Evolutionary conservation across 768 basidiomycete genomes (phyloP).

Genomic region (Collybia sordida): DNA sequence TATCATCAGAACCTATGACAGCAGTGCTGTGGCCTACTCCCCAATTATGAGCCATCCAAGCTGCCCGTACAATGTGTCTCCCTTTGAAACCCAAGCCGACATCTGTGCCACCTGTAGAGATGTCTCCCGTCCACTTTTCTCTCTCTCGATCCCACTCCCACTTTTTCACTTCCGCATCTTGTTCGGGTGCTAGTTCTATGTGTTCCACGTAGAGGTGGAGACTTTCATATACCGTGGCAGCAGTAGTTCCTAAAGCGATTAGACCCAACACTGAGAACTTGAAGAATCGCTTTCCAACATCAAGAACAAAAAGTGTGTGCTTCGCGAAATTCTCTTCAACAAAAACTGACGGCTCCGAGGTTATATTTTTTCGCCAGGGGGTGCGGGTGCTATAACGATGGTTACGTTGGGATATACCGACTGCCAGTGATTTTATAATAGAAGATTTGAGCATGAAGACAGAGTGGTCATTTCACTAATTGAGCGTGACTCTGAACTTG

Average conservation of each 20-base stretch:
- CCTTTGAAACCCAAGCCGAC: conserved; percentile 61
- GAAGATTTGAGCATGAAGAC: conserved; percentile 12
- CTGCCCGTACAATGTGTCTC: conserved; percentile 61
- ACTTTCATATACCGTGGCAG: conserved; percentile 49
- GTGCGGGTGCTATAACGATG: conserved; percentile 9
- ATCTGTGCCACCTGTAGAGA: conserved; percentile 64
- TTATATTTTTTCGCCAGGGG: conserved; percentile 14
- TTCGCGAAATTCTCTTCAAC: conserved; percentile 27
- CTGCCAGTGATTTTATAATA: background rate
- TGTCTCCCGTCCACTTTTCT: conserved; percentile 61
- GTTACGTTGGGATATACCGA: conserved; percentile 1
- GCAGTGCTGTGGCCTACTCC: conserved; percentile 42
- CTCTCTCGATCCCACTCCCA: conserved; percentile 72
- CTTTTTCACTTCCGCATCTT: conserved; percentile 49
- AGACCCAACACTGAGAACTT: conserved; percentile 50
- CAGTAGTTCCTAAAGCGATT: conserved; percentile 41
- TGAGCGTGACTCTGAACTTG: conserved; percentile 1
- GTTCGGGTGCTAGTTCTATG: conserved; percentile 42
- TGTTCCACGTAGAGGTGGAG: conserved; percentile 67
- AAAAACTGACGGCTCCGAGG: conserved; percentile 14
- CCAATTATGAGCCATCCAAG: conserved; percentile 76
- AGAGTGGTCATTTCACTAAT: background rate
- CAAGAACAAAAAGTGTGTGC: conserved; percentile 36
- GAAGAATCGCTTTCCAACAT: conserved; percentile 44
- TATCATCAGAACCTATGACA: conserved; percentile 37